Evolutionary conservation across 108 stramenopile genomes (phyloP).

Genomic region (Pelagomonas calceolata): DNA sequence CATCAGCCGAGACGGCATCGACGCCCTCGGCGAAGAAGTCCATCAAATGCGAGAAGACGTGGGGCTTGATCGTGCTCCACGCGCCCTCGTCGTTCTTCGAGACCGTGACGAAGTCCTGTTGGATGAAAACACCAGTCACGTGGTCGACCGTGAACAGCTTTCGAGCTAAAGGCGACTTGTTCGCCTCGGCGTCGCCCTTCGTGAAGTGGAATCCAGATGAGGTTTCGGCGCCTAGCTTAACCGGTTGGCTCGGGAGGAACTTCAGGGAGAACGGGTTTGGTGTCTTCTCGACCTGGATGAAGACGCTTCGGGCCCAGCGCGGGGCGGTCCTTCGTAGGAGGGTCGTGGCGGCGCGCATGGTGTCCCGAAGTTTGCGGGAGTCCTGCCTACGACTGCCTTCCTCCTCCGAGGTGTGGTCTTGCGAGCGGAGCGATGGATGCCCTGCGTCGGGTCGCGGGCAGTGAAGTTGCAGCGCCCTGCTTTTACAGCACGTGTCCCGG

Average conservation of each 20-base stretch:
- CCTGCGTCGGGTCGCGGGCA: no score
- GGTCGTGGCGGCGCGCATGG: no score
- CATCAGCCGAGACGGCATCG: slow-evolving; percentile 48
- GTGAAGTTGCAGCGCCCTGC: no score
- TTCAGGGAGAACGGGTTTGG: slow-evolving; percentile 95
- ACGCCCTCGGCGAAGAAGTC: slow-evolving; percentile 71
- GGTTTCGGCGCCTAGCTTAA: slow-evolving; percentile 30
- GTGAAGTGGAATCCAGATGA: not conserved
- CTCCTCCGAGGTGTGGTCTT: no score
- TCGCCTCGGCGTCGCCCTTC: slow-evolving; percentile 53
- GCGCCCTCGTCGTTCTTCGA: slow-evolving; percentile 72
- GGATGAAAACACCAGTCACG: slow-evolving; percentile 85
- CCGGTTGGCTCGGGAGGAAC: slow-evolving; percentile 74
- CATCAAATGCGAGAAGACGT: slow-evolving; percentile 78
- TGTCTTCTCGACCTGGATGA: slow-evolving; percentile 89
- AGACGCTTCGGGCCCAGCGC: slow-evolving; percentile 51
- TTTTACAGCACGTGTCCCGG: no score
- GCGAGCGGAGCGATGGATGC: no score
- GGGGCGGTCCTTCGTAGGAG: no score
- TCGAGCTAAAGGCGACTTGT: slow-evolving; percentile 70
- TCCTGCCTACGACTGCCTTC: no score
- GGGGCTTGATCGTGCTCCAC: slow-evolving; percentile 75
- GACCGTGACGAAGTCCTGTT: slow-evolving; percentile 83
- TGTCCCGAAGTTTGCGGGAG: no score
- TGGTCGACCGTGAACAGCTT: slow-evolving; percentile 65